A percentile compares a stretch with the other conserved stretches of the same genome.
These are phyloP conservation scores for Phyllosticta citrichinensis DNA, from an alignment of 2,329 filamentous ascomycete genomes.

Conservation along the genomic window DNA sequence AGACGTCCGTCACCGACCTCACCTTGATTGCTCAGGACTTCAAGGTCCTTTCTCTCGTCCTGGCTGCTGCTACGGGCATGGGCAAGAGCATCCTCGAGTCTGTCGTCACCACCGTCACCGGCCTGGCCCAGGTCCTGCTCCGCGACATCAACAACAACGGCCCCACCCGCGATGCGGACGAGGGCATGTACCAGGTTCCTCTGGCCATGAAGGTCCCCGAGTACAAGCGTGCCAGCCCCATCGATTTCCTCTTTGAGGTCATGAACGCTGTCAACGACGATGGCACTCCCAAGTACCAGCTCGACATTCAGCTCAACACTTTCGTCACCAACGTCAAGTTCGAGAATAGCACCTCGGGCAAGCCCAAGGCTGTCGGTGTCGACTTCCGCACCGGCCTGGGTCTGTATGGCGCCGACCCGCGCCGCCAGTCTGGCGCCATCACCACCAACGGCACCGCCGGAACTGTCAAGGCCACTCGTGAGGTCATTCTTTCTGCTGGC, in stretches of 20 bases:
- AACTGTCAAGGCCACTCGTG: constrained; percentile 32
- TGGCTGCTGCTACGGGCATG: constrained; percentile 44
- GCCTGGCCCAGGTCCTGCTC: constrained; percentile 36
- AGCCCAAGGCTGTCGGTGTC: constrained; percentile 28
- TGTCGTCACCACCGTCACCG: constrained; percentile 24
- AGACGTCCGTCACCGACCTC: constrained; percentile 42
- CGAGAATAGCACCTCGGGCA: constrained; percentile 44
- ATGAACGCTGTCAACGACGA: constrained; percentile 23
- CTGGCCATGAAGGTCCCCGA: constrained; percentile 41
- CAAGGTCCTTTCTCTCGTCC: constrained; percentile 43
- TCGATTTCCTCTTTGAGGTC: constrained; percentile 45
- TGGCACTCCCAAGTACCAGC: constrained; percentile 40
- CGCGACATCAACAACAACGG: constrained; percentile 40
- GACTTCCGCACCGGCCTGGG: constrained; percentile 32
- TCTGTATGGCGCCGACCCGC: constrained; percentile 32
- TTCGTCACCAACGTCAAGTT: constrained; percentile 58
- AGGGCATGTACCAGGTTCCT: constrained; percentile 41
- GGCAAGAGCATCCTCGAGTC: constrained; percentile 25
- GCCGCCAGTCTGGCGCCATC: constrained; percentile 14
- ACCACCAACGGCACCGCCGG: constrained; percentile 28
- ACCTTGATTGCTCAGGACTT: constrained; percentile 42
- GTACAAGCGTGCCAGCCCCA: constrained; percentile 41
- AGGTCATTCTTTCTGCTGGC: constrained; percentile 40
- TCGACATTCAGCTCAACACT: constrained; percentile 50
- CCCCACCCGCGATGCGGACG: constrained; percentile 29